These are phyloP conservation scores for Lodderomyces beijingensis DNA, from an alignment of 1,139 yeast genomes.

Conservation along the genomic window DNA sequence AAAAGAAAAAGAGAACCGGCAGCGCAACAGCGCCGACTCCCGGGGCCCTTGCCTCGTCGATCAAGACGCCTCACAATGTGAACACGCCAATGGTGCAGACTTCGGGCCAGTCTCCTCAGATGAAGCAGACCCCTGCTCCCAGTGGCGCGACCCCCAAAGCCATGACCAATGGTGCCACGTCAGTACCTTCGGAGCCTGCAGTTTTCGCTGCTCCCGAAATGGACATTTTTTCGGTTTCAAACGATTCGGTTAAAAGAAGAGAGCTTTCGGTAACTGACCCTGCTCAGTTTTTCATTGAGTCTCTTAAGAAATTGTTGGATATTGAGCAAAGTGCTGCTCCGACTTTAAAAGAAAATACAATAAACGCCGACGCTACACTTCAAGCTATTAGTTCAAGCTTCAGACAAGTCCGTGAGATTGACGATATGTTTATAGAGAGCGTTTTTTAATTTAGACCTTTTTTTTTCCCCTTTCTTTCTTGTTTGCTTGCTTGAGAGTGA, in stretches of 20 bases:
- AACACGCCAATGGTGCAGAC: slow-evolving; percentile 40
- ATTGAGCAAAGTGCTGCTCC: slow-evolving; percentile 20
- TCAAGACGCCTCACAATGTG: slow-evolving; percentile 44
- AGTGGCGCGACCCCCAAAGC: slow-evolving; percentile 7
- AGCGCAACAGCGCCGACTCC: slow-evolving; percentile 33
- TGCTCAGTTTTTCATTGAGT: slow-evolving; percentile 46
- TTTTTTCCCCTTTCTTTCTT: not conserved
- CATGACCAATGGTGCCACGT: slow-evolving; percentile 5
- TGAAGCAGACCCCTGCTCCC: slow-evolving; percentile 9
- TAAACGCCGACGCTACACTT: slow-evolving; percentile 34
- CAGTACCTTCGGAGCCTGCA: slow-evolving; percentile 7
- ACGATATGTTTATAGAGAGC: slow-evolving; percentile 16
- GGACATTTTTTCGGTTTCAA: slow-evolving; percentile 25
- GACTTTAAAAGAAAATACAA: slow-evolving; percentile 26
- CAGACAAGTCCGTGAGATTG: slow-evolving; percentile 37
- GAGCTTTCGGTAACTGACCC: slow-evolving; percentile 47
- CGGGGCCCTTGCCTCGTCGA: slow-evolving; percentile 35
- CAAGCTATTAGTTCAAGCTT: slow-evolving; percentile 45
- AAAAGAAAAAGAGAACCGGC: slow-evolving; percentile 5
- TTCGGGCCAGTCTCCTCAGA: slow-evolving; percentile 35
- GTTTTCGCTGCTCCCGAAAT: slow-evolving; percentile 18
- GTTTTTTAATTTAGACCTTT: slow-evolving; percentile 2
- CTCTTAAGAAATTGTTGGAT: slow-evolving; percentile 48
- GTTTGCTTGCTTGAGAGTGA: not conserved
- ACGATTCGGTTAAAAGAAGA: slow-evolving; percentile 41